Conservation (phyloP, 345 rosid genomes). For the Cardamine occulta region DNA sequence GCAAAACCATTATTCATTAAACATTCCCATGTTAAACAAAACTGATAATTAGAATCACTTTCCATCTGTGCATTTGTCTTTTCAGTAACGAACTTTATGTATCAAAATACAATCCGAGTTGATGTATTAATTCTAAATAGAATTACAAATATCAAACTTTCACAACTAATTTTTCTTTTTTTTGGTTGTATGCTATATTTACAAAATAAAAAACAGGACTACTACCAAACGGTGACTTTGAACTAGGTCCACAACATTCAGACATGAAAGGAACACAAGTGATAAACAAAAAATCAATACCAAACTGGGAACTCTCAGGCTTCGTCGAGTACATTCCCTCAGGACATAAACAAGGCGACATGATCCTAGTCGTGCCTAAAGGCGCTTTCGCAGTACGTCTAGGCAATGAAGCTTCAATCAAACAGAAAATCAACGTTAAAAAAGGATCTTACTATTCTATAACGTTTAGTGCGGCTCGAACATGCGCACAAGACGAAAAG, state of each 20-base stretch:
- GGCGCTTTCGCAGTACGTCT: constrained; percentile 81
- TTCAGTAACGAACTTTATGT: neutral
- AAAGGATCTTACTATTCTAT: constrained; percentile 64
- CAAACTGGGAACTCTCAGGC: constrained; percentile 77
- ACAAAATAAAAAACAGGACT: constrained; percentile 52
- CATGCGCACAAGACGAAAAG: constrained; percentile 81
- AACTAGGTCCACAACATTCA: constrained; percentile 56
- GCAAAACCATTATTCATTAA: neutral
- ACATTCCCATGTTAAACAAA: constrained; percentile 29
- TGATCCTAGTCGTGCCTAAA: constrained; percentile 84
- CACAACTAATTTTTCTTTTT: neutral
- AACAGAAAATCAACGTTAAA: constrained; percentile 56
- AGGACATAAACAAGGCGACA: constrained; percentile 93
- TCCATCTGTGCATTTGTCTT: neutral
- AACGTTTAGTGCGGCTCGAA: constrained; percentile 89
- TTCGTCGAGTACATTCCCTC: constrained; percentile 82
- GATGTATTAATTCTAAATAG: too few species aligned
- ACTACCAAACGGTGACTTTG: constrained; percentile 82
- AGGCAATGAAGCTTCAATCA: constrained; percentile 88
- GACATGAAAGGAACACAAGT: constrained; percentile 77
- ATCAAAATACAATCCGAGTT: neutral
- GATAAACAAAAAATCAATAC: constrained; percentile 53
- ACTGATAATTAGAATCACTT: constrained; percentile 13
- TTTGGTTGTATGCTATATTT: neutral
- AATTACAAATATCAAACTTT: too few species aligned